phyloP scores from a whole-genome alignment of 2,329 filamentous ascomycete genomes.

The Dryadomyces quercus-mongolicae region DNA sequence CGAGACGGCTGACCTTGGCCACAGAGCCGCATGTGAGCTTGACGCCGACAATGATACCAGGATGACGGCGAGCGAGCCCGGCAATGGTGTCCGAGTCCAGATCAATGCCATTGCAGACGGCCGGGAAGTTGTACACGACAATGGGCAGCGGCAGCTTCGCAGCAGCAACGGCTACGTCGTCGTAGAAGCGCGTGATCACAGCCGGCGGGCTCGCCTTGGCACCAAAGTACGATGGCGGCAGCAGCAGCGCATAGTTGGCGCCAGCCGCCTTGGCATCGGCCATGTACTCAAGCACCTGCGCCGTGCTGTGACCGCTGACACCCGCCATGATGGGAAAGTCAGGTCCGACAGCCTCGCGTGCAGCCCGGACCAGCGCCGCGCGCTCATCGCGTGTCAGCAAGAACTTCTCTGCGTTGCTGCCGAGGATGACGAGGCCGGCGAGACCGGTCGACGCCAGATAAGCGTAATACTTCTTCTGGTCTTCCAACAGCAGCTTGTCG shows the following conservation, averaged over 20 bases:
- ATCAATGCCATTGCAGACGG: constrained; percentile 55
- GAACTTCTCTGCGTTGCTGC: constrained; percentile 23
- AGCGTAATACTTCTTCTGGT: constrained; percentile 18
- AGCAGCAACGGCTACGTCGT: constrained; percentile 38
- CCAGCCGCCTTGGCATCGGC: constrained; percentile 46
- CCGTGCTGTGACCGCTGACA: constrained; percentile 51
- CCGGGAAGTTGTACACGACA: constrained; percentile 58
- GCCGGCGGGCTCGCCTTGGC: constrained; percentile 41
- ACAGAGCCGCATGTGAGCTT: constrained; percentile 56
- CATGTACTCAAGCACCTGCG: constrained; percentile 48
- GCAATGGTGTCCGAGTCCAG: constrained; percentile 52
- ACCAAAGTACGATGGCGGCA: constrained; percentile 54
- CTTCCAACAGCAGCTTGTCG: constrained; percentile 17
- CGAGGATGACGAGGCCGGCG: constrained; percentile 20
- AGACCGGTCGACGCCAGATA: constrained; percentile 18
- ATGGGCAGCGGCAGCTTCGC: constrained; percentile 34
- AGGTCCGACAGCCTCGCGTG: constrained; percentile 38
- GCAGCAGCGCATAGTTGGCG: constrained; percentile 47
- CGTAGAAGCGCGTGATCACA: constrained; percentile 48
- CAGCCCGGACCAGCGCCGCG: constrained; percentile 37
- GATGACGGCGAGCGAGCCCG: constrained; percentile 27
- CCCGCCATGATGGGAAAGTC: constrained; percentile 50
- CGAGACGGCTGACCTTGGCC: constrained; percentile 55
- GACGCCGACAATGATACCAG: constrained; percentile 12
- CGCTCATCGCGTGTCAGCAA: constrained; percentile 22